A percentile compares a stretch with the other conserved stretches of the same genome.
Conservation (phyloP, 1,139 yeast genomes). For the Hanseniaspora sp. region DNA sequence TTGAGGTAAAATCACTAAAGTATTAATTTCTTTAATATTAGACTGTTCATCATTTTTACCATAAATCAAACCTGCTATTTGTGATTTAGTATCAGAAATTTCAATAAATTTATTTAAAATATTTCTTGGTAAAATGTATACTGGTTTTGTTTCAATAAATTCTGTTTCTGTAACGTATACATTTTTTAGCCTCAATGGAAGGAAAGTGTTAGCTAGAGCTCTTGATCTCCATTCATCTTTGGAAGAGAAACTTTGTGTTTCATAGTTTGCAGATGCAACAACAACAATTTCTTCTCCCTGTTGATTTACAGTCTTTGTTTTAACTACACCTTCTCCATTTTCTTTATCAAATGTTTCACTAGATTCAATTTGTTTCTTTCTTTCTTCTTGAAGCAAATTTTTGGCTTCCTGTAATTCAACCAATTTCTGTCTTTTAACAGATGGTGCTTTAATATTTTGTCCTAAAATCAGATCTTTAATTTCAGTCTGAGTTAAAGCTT, state of each 20-base stretch:
- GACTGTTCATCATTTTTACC: conserved; percentile 52
- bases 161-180: conserved; percentile 60
- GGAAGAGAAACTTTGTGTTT: conserved; percentile 71
- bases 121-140: conserved; percentile 75
- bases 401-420: conserved; percentile 62
- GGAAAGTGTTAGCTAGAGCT: conserved; percentile 66
- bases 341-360: conserved; percentile 18
- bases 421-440: conserved; percentile 67
- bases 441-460: conserved; percentile 85
- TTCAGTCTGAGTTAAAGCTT: conserved; percentile 84
- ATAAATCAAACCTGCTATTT: conserved; percentile 69
- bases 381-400: conserved; percentile 22
- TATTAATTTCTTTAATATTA: conserved; percentile 64
- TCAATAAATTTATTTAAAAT: conserved; percentile 65
- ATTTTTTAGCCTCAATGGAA: conserved; percentile 66
- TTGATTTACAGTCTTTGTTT: conserved; percentile 75
- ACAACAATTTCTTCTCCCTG: conserved; percentile 95
- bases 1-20: conserved; percentile 79
- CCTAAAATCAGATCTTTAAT: conserved; percentile 89
- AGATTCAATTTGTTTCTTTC: conserved; percentile 25
- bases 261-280: conserved; percentile 83
- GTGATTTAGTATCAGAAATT: conserved; percentile 70
- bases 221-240: conserved; percentile 85
- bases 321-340: conserved; percentile 51
- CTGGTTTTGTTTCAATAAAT: conserved; percentile 44